Percentiles rank a stretch among this genome's conserved stretches.
phyloP scores from a whole-genome alignment of 1,284 basidiomycete genomes.

The Malassezia equina region DNA sequence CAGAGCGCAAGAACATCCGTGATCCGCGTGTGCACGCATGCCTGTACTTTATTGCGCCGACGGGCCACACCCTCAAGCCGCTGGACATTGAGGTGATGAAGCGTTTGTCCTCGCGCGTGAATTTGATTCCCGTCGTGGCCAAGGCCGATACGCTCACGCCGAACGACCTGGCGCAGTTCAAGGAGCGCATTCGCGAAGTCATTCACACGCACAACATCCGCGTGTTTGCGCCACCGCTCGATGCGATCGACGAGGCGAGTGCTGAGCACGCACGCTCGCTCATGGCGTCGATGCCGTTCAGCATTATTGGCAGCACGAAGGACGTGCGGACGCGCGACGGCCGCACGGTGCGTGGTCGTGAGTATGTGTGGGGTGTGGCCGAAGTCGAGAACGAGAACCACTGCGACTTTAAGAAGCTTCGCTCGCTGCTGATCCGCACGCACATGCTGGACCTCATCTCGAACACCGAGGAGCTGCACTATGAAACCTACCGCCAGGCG shows the following conservation, averaged over 20 bases:
- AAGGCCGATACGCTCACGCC: slow-evolving; percentile 95
- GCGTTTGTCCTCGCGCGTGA: slow-evolving; percentile 85
- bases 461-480: slow-evolving; percentile 90
- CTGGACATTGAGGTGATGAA: slow-evolving; percentile 99
- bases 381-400: slow-evolving; percentile 97
- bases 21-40: slow-evolving; percentile 95
- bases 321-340: slow-evolving; percentile 87
- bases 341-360: slow-evolving; percentile 85
- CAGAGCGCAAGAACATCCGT: slow-evolving; percentile 79
- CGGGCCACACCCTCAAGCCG: slow-evolving; percentile 93
- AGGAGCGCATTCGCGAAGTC: slow-evolving; percentile 80
- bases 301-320: slow-evolving; percentile 91
- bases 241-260: slow-evolving; percentile 74
- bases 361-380: slow-evolving; percentile 99
- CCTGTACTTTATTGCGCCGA: slow-evolving; percentile 91
- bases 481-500: slow-evolving; percentile 93
- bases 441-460: slow-evolving; percentile 97
- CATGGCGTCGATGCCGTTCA: slow-evolving; percentile 79
- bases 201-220: slow-evolving; percentile 83
- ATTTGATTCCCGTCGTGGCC: slow-evolving; percentile 92
- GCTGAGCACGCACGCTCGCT: slow-evolving; percentile 82
- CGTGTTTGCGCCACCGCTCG: slow-evolving; percentile 85
- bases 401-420: slow-evolving; percentile 97
- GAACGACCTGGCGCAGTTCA: slow-evolving; percentile 80
- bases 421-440: slow-evolving; percentile 87